Percentiles rank a stretch among this genome's conserved stretches.
Evolutionary conservation across 1,284 basidiomycete genomes (phyloP).

Genomic region (Limonomyces culmigenus): DNA sequence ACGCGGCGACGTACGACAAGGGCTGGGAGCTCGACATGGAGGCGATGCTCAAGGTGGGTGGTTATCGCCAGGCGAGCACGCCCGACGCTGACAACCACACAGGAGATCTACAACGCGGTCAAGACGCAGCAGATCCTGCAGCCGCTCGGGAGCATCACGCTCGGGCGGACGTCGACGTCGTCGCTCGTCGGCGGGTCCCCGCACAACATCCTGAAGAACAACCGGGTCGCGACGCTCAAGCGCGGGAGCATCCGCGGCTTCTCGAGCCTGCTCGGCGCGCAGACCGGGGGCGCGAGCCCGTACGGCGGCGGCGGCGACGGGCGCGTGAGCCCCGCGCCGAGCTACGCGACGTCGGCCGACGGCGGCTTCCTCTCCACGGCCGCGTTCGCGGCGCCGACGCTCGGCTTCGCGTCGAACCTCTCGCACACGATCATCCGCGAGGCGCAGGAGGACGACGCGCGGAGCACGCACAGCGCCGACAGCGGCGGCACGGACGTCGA

Average conservation of each 20-base stretch:
- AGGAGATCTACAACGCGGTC: conserved; percentile 92
- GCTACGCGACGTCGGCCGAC: conserved; percentile 74
- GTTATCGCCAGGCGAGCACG: background rate
- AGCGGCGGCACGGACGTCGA: conserved; percentile 55
- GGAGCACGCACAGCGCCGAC: conserved; percentile 46
- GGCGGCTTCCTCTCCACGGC: conserved; percentile 24
- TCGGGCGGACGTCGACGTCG: conserved; percentile 30
- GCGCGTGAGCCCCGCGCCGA: conserved; percentile 76
- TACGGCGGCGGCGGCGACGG: conserved; percentile 74
- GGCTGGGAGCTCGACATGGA: conserved; percentile 82
- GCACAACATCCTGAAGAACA: conserved; percentile 35
- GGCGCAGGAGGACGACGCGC: conserved; percentile 78
- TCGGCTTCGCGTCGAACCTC: conserved; percentile 92
- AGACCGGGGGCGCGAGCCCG: conserved; percentile 36
- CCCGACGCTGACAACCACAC: conserved; percentile 5
- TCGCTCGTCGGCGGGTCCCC: conserved; percentile 31
- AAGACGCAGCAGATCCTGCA: conserved; percentile 85
- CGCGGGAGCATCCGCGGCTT: conserved; percentile 80
- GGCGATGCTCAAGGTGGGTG: conserved; percentile 57
- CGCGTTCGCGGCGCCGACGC: conserved; percentile 55
- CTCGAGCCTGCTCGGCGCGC: conserved; percentile 56
- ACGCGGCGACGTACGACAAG: conserved; percentile 33
- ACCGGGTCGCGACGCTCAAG: conserved; percentile 66
- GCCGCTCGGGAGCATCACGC: conserved; percentile 32
- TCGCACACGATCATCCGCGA: conserved; percentile 94